Base-by-base conservation (phyloP, 1,284 basidiomycete species). In the Puccinia polysora region DNA sequence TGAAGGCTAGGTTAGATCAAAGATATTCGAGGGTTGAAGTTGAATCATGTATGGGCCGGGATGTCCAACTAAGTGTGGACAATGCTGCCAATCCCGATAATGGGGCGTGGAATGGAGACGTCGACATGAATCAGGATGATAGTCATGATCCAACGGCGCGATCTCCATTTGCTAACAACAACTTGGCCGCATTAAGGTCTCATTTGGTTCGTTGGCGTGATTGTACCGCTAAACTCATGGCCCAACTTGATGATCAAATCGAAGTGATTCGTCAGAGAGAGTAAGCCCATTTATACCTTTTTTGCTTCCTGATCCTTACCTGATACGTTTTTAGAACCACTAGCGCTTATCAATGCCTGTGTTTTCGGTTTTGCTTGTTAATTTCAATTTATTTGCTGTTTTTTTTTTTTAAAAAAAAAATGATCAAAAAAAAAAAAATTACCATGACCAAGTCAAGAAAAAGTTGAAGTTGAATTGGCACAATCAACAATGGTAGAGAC, bases 1-100 rank as follows among this genome's bases (percentile, higher is more conserved):
- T 97, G 47, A 85, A 86, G 53, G 94, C 91, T 12, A 92, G 90
- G 77, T 86, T 98, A 60, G 90, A 97, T 80, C 93, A 97, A 81
- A 89, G 90, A 77, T 85, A 88, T 75, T 85, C 86, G 73, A 86
- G 90, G 74, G 84, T 97, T 73, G 89, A 95, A 78, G 86, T 97
- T 34, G 90, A 95, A 79, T 91, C 89, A 77, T 90, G 89, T 0
- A 87, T 92, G 81, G 94, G 94, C 0, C 82, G 95, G 56, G 94
- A 97, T 80, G 82, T 97, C 18, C 84, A 86, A 71, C 85, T 86
- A 0, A 28, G 18, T 18, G 15, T 62, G 40, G 15, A 30, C 1
- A 18, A 49, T 36, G 2, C 3, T 14, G 20, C 28, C 49, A 18
- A 3, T 18, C 4, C 47, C 4, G 20, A 20, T 28, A 58, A 32